Base-by-base conservation (phyloP, 352 stramenopile genomes). In the Phytophthora pinifolia region DNA sequence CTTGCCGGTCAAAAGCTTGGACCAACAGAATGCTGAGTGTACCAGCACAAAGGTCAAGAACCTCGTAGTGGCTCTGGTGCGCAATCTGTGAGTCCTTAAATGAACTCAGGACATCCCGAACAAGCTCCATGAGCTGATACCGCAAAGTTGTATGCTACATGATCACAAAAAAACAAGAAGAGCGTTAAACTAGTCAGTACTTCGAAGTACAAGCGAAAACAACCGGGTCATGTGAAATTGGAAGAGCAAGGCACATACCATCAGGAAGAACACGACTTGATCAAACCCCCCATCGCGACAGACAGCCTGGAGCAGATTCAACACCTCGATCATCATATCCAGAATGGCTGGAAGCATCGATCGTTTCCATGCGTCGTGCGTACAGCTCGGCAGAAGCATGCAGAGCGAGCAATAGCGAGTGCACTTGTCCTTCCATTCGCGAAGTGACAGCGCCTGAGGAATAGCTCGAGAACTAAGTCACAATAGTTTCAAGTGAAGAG, bases 121-220 rank as follows among this genome's bases (percentile, higher is more conserved):
- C 50, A 17, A 83, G 41, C 53, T 78, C 67, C 39, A 77, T 56
- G 13, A 83, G 3, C 22, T 79, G 66, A 52, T 60, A 67, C 37
- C 67, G 60, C 31, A 86, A 32, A 14, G 68, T 65, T 2, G 72
- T 83, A 44, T 83, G 70, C 75, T 86, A 38, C 9, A 41, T n/a
- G n/a, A n/a, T 31, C 4, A 33, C 32, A 2, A 27, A 14, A 20
- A 18, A 29, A 5, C 2, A 6, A 27, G 22, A 6, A 27, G 3
- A 25, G 20, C 3, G 3, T 25, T 25, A 25, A 27, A 4, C 22
- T 27, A 6, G 22, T 27, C 22, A 44, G 9, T 10, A 20, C n/a
- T n/a, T n/a, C n/a, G n/a, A n/a, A n/a, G 3, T 25, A 25, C 20
- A 25, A 25, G 20, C 20, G 20, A 25, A 4, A 22, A 35, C 34